Evolutionary conservation across 2,329 filamentous ascomycete species (phyloP).

Genomic region (Aspergillus tamarii): DNA sequence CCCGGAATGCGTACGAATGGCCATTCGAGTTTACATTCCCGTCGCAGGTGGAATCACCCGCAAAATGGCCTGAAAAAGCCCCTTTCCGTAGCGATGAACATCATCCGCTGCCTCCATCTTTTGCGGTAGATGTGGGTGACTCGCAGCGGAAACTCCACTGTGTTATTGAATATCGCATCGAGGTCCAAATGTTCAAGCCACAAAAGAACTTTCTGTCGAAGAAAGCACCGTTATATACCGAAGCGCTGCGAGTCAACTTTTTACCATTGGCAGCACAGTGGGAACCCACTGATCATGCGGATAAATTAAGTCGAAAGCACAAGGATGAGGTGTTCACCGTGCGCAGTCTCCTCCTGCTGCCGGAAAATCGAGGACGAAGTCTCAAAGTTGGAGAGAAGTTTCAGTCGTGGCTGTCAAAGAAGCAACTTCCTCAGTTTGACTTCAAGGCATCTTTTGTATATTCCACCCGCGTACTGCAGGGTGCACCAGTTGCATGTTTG

Average conservation of each 20-base stretch:
- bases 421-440: conserved; percentile 19
- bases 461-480: conserved; percentile 11
- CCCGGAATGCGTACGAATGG: conserved; percentile 17
- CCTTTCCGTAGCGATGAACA: conserved; percentile 17
- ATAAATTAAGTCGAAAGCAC: conserved; percentile 4
- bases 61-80: conserved; percentile 10
- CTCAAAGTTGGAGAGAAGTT: conserved; percentile 15
- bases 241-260: conserved; percentile 7
- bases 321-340: conserved; percentile 14
- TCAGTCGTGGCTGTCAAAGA: conserved; percentile 16
- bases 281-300: background rate
- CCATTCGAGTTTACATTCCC: conserved; percentile 17
- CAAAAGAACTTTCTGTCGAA: conserved; percentile 10
- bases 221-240: conserved; percentile 7
- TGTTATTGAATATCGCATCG: conserved; percentile 15
- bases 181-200: conserved; percentile 13
- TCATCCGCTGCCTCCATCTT: conserved; percentile 18
- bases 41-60: conserved; percentile 1
- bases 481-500: conserved; percentile 10
- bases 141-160: conserved; percentile 11
- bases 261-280: conserved; percentile 6
- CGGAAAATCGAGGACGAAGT: conserved; percentile 16
- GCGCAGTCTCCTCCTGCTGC: conserved; percentile 14
- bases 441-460: conserved; percentile 17
- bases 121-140: conserved; percentile 7